These are phyloP conservation scores for Hylodesmum podocarpum DNA, from an alignment of 306 rosid genomes.

Conservation along the genomic window DNA sequence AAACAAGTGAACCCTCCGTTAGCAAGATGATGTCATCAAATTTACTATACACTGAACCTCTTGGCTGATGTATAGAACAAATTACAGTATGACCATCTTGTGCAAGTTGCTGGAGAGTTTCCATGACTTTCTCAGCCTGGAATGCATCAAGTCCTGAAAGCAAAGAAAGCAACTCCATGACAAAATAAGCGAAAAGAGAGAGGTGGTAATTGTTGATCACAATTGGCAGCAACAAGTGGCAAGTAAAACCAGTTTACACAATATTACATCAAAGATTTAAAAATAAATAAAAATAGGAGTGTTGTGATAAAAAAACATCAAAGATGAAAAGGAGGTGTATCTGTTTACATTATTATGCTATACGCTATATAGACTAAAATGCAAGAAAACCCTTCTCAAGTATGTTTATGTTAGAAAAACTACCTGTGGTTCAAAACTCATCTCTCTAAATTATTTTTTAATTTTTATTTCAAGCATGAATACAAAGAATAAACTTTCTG, in stretches of 20 bases:
- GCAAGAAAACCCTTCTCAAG: background rate
- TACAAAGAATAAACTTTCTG: background rate
- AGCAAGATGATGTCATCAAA: conserved; percentile 87
- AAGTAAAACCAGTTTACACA: conserved; percentile 8
- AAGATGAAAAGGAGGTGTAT: background rate
- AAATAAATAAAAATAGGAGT: conserved; percentile 8
- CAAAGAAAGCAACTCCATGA: conserved; percentile 29
- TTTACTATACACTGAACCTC: conserved; percentile 85
- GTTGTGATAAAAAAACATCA: background rate
- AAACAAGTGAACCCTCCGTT: conserved; percentile 85
- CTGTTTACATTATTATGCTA: background rate
- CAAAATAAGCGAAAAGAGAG: background rate
- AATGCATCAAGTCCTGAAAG: conserved; percentile 92
- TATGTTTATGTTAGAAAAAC: conserved; percentile 4
- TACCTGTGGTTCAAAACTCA: background rate
- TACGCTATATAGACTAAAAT: background rate
- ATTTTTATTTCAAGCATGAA: background rate
- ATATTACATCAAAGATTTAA: background rate
- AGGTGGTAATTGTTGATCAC: background rate
- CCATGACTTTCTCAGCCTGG: conserved; percentile 96
- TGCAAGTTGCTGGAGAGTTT: conserved; percentile 84
- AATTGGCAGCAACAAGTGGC: background rate
- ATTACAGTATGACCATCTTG: conserved; percentile 93
- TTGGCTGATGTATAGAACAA: conserved; percentile 94
- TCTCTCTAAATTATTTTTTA: background rate